Evolutionary conservation across 306 rosid genomes (phyloP).

Genomic region (Rosa lucieae): DNA sequence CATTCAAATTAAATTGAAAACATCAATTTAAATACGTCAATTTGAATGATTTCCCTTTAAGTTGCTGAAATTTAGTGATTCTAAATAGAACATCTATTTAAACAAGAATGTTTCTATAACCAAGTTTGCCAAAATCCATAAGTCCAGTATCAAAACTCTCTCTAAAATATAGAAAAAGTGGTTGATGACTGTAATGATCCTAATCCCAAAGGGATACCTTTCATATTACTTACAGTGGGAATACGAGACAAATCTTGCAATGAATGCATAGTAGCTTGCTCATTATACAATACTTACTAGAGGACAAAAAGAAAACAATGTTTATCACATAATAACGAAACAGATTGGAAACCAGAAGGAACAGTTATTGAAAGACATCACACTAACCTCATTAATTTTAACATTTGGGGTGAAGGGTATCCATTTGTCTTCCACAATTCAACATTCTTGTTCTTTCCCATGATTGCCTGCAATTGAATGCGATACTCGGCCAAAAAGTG

Average conservation of each 20-base stretch:
- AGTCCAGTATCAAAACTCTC: not conserved
- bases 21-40: not conserved
- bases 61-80: not conserved
- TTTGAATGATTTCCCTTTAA: not conserved
- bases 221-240: not conserved
- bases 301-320: not conserved
- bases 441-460: conserved; percentile 22
- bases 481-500: conserved; percentile 11
- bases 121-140: not conserved
- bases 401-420: conserved; percentile 51
- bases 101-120: not conserved
- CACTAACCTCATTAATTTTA: conserved; percentile 72
- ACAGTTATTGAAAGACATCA: not conserved
- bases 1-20: not conserved
- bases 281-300: not conserved
- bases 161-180: not conserved
- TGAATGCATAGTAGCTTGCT: not conserved
- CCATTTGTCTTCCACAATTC: conserved; percentile 62
- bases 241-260: not conserved
- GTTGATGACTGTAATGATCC: not conserved
- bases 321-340: not conserved
- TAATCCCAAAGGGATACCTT: not conserved
- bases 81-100: conserved; percentile 1
- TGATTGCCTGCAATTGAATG: conserved; percentile 13
- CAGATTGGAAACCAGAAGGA: not conserved